A percentile compares a stretch with the other conserved stretches of the same genome.
phyloP scores from a whole-genome alignment of 2,329 filamentous ascomycete species.

The Amylocarpus encephaloides region DNA sequence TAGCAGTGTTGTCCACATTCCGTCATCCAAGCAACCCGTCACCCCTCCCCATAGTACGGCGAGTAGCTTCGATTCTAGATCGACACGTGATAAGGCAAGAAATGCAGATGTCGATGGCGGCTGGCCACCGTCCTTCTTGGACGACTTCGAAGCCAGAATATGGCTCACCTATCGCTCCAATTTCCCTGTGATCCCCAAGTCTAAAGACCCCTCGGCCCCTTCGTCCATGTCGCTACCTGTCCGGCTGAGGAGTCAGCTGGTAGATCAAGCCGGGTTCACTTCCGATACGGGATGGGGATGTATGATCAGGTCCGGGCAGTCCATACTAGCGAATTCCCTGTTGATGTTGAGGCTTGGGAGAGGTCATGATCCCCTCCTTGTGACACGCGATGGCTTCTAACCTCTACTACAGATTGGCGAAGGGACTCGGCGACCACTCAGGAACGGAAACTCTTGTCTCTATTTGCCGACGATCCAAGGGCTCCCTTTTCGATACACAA shows the following conservation, averaged over 20 bases:
- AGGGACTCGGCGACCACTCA: conserved; percentile 49
- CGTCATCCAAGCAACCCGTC: conserved; percentile 12
- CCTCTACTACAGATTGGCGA: conserved; percentile 61
- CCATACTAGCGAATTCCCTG: conserved; percentile 81
- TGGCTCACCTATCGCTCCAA: conserved; percentile 96
- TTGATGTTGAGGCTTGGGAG: conserved; percentile 67
- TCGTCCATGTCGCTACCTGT: conserved; percentile 75
- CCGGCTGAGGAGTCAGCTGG: conserved; percentile 72
- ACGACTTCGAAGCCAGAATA: conserved; percentile 86
- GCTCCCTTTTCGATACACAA: conserved; percentile 93
- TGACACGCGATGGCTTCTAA: neutral
- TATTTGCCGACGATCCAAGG: conserved; percentile 80
- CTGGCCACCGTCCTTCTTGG: conserved; percentile 81
- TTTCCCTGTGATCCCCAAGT: conserved; percentile 77
- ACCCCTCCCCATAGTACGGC: conserved; percentile 30
- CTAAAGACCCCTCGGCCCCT: conserved; percentile 63
- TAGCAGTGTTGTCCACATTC: conserved; percentile 4
- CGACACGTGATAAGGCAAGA: conserved; percentile 23
- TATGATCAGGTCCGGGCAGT: conserved; percentile 97
- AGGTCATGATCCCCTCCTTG: conserved; percentile 44
- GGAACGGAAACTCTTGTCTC: conserved; percentile 65
- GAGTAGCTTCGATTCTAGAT: conserved; percentile 26
- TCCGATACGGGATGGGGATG: conserved; percentile 97
- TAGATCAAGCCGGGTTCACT: conserved; percentile 75
- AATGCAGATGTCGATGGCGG: conserved; percentile 36